phyloP scores from a whole-genome alignment of 129 eudicot species.

The Solidago caesia region DNA sequence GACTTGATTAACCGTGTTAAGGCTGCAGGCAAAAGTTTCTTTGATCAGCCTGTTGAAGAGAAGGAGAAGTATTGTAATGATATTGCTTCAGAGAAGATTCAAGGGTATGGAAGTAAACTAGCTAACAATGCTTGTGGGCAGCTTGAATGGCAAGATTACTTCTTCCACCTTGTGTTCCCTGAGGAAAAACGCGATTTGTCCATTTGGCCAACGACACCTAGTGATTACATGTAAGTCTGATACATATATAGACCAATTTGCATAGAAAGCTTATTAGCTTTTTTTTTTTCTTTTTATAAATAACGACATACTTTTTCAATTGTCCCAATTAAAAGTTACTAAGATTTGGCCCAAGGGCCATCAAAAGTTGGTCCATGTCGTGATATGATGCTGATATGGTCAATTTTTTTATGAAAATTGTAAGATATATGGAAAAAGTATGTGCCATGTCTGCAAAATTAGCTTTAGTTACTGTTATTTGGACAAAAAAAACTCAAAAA shows the following conservation, averaged over 20 bases:
- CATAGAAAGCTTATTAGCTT: too few species aligned
- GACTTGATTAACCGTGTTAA: conserved; percentile 70
- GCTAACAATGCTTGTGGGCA: conserved; percentile 82
- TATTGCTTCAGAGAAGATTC: conserved; percentile 57
- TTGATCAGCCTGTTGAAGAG: conserved; percentile 71
- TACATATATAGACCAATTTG: neutral
- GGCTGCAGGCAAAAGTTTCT: conserved; percentile 60
- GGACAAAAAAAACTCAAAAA: too few species aligned
- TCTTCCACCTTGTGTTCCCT: conserved; percentile 75
- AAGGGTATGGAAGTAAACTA: conserved; percentile 94
- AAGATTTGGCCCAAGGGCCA: too few species aligned
- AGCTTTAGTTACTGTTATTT: too few species aligned
- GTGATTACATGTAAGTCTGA: conserved; percentile 69
- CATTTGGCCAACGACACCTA: conserved; percentile 79
- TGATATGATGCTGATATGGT: too few species aligned
- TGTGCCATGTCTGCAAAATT: too few species aligned
- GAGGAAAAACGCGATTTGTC: conserved; percentile 69
- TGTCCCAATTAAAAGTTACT: too few species aligned
- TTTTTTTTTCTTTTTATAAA: too few species aligned
- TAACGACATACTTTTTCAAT: too few species aligned
- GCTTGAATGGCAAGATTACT: conserved; percentile 96
- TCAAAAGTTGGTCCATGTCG: too few species aligned
- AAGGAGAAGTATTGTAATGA: conserved; percentile 91
- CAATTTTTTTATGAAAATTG: too few species aligned
- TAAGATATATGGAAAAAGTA: too few species aligned